Conservation (phyloP, 2,329 filamentous ascomycete species). For the Cytospora leucostoma region DNA sequence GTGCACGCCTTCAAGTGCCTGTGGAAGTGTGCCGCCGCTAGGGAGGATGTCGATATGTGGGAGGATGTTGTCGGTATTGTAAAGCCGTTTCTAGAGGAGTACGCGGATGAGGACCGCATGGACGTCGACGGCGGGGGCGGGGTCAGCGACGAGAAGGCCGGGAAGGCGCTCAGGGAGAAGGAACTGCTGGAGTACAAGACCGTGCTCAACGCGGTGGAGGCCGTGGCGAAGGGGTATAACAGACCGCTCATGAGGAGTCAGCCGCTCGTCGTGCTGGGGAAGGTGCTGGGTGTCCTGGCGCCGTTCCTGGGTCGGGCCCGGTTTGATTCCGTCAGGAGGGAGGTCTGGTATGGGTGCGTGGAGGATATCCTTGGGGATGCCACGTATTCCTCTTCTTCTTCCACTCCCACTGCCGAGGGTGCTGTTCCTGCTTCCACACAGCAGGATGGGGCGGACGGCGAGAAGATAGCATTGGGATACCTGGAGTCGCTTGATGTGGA, state of each 20-base stretch:
- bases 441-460: conserved; percentile 27
- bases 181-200: conserved; percentile 47
- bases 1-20: conserved; percentile 72
- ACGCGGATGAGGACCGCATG: conserved; percentile 64
- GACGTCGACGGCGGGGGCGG: conserved; percentile 54
- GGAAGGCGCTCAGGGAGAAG: conserved; percentile 33
- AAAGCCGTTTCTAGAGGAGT: conserved; percentile 60
- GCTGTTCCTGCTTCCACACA: background rate
- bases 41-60: conserved; percentile 71
- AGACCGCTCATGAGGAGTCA: conserved; percentile 41
- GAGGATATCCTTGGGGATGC: conserved; percentile 50
- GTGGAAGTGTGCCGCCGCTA: conserved; percentile 69
- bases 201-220: conserved; percentile 53
- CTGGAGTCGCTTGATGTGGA: conserved; percentile 51
- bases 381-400: conserved; percentile 22
- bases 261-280: conserved; percentile 42
- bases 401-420: background rate
- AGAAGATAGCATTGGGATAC: conserved; percentile 40
- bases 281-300: conserved; percentile 44
- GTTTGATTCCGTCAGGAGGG: conserved; percentile 48
- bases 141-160: conserved; percentile 39
- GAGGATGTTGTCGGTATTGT: conserved; percentile 67
- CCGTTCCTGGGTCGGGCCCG: conserved; percentile 43
- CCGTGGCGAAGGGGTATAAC: conserved; percentile 52
- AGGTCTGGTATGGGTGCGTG: conserved; percentile 55